These are phyloP conservation scores for Geotrichum reessii DNA, from an alignment of 1,139 yeast species.

Conservation along the genomic window DNA sequence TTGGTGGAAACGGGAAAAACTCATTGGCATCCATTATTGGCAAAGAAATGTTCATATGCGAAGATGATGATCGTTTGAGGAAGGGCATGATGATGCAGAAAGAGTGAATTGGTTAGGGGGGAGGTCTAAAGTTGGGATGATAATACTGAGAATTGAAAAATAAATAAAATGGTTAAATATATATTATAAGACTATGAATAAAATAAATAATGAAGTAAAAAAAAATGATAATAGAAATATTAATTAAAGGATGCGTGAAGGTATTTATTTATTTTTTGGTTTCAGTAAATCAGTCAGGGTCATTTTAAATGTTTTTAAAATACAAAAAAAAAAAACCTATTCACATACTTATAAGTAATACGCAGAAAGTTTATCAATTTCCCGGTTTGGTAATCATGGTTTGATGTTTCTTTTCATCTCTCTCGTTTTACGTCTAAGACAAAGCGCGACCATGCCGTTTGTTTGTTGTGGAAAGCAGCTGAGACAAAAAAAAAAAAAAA, in stretches of 20 bases:
- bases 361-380: neutral
- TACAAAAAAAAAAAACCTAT: neutral
- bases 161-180: too few relatives aligned
- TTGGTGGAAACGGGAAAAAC: neutral
- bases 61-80: neutral
- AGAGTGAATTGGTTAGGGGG: neutral
- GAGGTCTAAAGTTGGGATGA: too few relatives aligned
- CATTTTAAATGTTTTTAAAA: neutral
- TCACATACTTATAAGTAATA: neutral
- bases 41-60: neutral
- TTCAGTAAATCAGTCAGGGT: neutral
- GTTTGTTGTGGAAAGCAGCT: neutral
- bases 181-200: too few relatives aligned
- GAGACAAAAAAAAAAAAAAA: neutral
- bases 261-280: neutral
- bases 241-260: neutral
- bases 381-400: neutral
- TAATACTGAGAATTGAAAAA: too few relatives aligned
- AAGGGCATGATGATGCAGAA: neutral
- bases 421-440: neutral
- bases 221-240: neutral
- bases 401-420: neutral
- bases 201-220: neutral
- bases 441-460: neutral
- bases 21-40: neutral